Conservation (phyloP, 129 eudicot species). For the Chrysanthemum seticuspe region DNA sequence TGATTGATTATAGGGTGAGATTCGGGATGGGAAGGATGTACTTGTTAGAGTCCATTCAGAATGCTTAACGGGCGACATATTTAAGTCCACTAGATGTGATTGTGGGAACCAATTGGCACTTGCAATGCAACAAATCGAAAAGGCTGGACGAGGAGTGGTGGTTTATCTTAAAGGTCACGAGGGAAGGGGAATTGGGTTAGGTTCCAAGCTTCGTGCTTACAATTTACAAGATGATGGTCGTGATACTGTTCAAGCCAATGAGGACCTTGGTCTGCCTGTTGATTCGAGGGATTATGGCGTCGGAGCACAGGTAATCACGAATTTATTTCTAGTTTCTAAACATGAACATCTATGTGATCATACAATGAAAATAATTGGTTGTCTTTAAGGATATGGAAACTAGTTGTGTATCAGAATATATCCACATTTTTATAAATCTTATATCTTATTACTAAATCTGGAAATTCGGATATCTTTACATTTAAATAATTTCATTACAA, state of each 20-base stretch:
- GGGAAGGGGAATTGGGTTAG: slow-evolving; percentile 94
- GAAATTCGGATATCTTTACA: too few species aligned
- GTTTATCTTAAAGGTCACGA: slow-evolving; percentile 96
- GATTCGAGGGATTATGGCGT: slow-evolving; percentile 93
- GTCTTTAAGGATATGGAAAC: background rate
- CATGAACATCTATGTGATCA: background rate
- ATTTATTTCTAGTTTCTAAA: background rate
- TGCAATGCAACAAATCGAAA: slow-evolving; percentile 90
- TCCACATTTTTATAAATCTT: too few species aligned
- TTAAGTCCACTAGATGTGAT: slow-evolving; percentile 89
- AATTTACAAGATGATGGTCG: slow-evolving; percentile 93
- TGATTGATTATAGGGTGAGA: slow-evolving; percentile 64
- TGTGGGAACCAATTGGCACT: slow-evolving; percentile 84
- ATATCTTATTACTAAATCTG: too few species aligned
- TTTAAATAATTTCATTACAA: too few species aligned
- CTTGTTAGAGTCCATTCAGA: slow-evolving; percentile 96
- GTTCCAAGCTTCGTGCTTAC: slow-evolving; percentile 93
- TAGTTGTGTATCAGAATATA: background rate
- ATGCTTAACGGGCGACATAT: slow-evolving; percentile 95
- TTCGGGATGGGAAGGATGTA: slow-evolving; percentile 74
- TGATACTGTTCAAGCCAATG: slow-evolving; percentile 96
- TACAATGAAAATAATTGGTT: background rate
- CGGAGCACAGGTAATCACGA: slow-evolving; percentile 77
- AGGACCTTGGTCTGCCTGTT: slow-evolving; percentile 86
- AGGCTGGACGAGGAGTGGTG: slow-evolving; percentile 79